Evolutionary conservation across 2,329 filamentous ascomycete genomes (phyloP).

Genomic region (Lasiodiplodia sp.): DNA sequence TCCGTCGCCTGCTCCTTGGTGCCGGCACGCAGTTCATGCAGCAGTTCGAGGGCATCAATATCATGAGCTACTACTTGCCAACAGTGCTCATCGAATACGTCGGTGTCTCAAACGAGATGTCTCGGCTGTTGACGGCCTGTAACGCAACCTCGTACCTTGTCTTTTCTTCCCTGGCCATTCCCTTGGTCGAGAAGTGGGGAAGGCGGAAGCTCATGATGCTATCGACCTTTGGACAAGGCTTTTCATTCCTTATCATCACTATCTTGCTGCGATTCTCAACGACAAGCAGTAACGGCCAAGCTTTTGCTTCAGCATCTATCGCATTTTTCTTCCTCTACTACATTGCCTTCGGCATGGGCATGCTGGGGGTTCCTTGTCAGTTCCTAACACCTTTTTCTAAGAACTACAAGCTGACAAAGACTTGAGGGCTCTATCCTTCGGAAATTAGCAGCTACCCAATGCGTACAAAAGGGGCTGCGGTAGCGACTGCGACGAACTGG

Average conservation of each 20-base stretch:
- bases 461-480: constrained; percentile 57
- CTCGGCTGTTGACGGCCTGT: constrained; percentile 63
- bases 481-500: constrained; percentile 59
- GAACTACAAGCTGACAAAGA: constrained; percentile 30
- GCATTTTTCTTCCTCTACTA: constrained; percentile 64
- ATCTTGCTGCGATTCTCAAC: constrained; percentile 55
- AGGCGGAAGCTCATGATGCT: constrained; percentile 67
- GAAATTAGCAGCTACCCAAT: constrained; percentile 60
- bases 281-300: constrained; percentile 28
- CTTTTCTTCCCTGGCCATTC: constrained; percentile 56
- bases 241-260: constrained; percentile 61
- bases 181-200: constrained; percentile 60
- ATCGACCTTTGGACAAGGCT: constrained; percentile 59
- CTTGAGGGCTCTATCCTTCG: constrained; percentile 49
- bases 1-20: constrained; percentile 60
- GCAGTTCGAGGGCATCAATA: constrained; percentile 52
- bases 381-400: background rate
- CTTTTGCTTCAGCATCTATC: constrained; percentile 51
- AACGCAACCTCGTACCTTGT: constrained; percentile 62
- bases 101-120: constrained; percentile 59
- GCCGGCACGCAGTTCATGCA: constrained; percentile 63
- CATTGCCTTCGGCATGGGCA: constrained; percentile 61
- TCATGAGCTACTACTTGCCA: constrained; percentile 59
- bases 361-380: constrained; percentile 56
- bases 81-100: constrained; percentile 67